These are phyloP conservation scores for Cordyceps javanica DNA, from an alignment of 2,329 filamentous ascomycete genomes.

Conservation along the genomic window DNA sequence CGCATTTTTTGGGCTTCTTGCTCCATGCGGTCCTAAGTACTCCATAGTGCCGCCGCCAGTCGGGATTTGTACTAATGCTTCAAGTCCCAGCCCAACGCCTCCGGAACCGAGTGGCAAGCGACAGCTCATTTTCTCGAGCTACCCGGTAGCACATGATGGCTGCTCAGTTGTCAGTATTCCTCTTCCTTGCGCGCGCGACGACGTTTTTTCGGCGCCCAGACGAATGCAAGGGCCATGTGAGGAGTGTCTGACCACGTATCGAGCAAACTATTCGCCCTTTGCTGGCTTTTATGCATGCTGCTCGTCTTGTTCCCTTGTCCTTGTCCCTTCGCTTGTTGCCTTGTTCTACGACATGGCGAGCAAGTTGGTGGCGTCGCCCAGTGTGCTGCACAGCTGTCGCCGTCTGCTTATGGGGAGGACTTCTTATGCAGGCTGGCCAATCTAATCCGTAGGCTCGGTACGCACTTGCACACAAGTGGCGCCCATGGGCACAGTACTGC, in stretches of 20 bases:
- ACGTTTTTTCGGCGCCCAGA: background rate
- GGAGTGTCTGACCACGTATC: background rate
- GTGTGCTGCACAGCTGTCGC: background rate
- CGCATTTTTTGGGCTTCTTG: background rate
- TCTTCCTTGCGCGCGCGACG: background rate
- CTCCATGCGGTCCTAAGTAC: background rate
- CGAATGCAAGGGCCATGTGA: background rate
- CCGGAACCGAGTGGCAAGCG: background rate
- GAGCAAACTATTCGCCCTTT: background rate
- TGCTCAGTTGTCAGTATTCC: too few relatives aligned
- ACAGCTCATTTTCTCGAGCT: slow-evolving; percentile 5
- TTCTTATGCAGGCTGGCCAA: background rate
- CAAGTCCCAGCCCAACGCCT: slow-evolving; percentile 6
- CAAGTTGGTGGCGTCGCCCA: slow-evolving; percentile 1
- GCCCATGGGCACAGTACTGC: background rate
- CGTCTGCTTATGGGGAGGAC: background rate
- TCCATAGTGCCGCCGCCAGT: too few relatives aligned
- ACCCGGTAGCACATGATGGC: slow-evolving; percentile 9
- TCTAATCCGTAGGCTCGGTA: background rate
- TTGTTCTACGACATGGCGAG: background rate
- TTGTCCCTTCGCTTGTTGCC: background rate
- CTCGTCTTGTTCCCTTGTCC: background rate
- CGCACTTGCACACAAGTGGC: slow-evolving; percentile 1
- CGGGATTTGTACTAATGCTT: background rate
- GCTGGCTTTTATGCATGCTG: background rate